A percentile compares a stretch with the other conserved stretches of the same genome.
These are phyloP conservation scores for Arthrobotrys iridis DNA, from an alignment of 2,329 filamentous ascomycete species.

Conservation along the genomic window DNA sequence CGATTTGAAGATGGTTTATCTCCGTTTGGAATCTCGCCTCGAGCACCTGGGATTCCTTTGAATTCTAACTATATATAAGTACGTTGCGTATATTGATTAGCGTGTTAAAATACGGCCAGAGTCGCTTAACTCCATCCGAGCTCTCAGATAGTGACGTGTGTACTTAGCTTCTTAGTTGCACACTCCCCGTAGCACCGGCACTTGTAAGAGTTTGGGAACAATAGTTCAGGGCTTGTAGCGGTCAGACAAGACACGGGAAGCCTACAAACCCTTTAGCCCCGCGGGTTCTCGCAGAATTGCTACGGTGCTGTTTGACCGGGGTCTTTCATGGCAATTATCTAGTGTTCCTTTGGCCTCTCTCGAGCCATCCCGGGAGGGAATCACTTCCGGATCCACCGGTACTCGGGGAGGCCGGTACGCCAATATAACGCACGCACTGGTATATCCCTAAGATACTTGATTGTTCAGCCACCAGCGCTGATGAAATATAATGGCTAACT, in stretches of 20 bases:
- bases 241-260: slow-evolving; percentile 1
- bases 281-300: not conserved
- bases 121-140: too few species aligned
- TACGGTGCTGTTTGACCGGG: not conserved
- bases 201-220: not conserved
- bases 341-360: not conserved
- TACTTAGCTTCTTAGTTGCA: not conserved
- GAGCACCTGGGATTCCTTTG: not conserved
- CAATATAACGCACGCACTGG: not conserved
- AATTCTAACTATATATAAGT: not conserved
- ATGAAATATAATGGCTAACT: too few species aligned
- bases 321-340: slow-evolving; percentile 9
- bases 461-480: too few species aligned
- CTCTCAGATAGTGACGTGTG: too few species aligned
- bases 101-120: too few species aligned
- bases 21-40: not conserved
- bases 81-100: too few species aligned
- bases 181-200: not conserved
- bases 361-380: not conserved
- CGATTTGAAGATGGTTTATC: not conserved
- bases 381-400: not conserved
- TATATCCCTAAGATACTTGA: not conserved
- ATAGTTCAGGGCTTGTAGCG: not conserved
- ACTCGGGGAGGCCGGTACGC: not conserved
- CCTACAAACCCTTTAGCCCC: not conserved